Conservation (phyloP, 441 rosid species). For the Corymbia calophylla region DNA sequence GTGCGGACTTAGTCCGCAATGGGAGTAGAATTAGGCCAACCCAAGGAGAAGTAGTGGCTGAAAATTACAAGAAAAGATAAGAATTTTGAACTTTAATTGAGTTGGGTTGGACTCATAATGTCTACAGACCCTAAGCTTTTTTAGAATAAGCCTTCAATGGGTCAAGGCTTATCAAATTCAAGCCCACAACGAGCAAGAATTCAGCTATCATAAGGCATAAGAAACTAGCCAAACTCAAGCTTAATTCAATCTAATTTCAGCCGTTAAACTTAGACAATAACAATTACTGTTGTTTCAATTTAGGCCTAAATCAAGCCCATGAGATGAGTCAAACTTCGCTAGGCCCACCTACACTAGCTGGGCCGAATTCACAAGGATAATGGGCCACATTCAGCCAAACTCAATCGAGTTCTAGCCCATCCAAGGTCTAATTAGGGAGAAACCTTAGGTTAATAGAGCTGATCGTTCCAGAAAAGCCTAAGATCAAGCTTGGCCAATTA, state of each 20-base stretch:
- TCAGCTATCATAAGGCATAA: too few species aligned
- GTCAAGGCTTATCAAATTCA: not conserved
- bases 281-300: not conserved
- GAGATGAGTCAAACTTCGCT: too few species aligned
- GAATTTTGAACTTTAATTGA: not conserved
- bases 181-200: not conserved
- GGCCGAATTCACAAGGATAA: too few species aligned
- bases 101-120: not conserved
- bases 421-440: not conserved
- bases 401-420: not conserved
- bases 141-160: not conserved
- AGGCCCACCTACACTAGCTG: too few species aligned
- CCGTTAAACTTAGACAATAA: not conserved
- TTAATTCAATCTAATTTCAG: not conserved
- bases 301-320: not conserved
- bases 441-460: not conserved
- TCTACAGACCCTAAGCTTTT: not conserved
- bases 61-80: too few species aligned
- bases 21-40: too few species aligned
- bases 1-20: too few species aligned
- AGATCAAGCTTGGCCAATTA: not conserved
- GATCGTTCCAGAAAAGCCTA: not conserved
- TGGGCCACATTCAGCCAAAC: not conserved
- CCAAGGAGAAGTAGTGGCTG: rapidly evolving
- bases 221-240: not conserved